A percentile compares a stretch with the other conserved stretches of the same genome.
These are phyloP conservation scores for Ceratocystis smalleyi DNA, from an alignment of 2,329 filamentous ascomycete genomes.

Conservation along the genomic window DNA sequence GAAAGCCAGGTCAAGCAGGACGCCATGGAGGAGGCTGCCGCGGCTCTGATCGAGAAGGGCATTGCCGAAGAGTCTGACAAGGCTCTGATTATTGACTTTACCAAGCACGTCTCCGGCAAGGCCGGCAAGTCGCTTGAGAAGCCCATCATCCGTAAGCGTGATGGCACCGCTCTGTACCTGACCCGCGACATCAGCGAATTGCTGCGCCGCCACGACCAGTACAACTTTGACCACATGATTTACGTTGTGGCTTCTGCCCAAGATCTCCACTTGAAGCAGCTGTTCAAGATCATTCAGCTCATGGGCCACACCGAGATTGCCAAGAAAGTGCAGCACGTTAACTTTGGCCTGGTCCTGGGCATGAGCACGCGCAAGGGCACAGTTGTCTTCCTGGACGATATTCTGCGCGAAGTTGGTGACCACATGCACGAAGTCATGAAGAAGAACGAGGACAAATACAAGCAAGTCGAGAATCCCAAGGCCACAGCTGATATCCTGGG, in stretches of 20 bases:
- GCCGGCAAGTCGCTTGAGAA: constrained; percentile 54
- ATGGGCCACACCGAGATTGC: constrained; percentile 54
- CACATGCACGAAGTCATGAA: constrained; percentile 98
- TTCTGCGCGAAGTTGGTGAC: constrained; percentile 65
- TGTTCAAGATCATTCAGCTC: constrained; percentile 63
- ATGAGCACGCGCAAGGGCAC: constrained; percentile 59
- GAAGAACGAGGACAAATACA: constrained; percentile 79
- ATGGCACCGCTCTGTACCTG: constrained; percentile 62
- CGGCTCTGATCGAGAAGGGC: constrained; percentile 45
- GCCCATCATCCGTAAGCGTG: constrained; percentile 55
- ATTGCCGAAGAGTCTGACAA: constrained; percentile 57
- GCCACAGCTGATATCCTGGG: constrained; percentile 74
- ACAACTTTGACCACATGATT: constrained; percentile 63
- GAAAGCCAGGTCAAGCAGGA: constrained; percentile 57
- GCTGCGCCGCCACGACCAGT: constrained; percentile 45
- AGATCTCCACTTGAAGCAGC: constrained; percentile 55
- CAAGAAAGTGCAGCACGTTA: constrained; percentile 55
- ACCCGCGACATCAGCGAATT: constrained; percentile 66
- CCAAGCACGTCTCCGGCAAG: constrained; percentile 50
- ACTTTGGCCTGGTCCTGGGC: constrained; percentile 56
- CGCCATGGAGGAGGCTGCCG: constrained; percentile 48
- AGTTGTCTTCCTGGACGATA: constrained; percentile 59
- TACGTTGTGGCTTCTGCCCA: constrained; percentile 62
- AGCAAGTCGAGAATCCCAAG: constrained; percentile 70
- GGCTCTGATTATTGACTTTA: constrained; percentile 57